Conservation (phyloP, 257 asterid genomes). For the Solanum habrochaites region DNA sequence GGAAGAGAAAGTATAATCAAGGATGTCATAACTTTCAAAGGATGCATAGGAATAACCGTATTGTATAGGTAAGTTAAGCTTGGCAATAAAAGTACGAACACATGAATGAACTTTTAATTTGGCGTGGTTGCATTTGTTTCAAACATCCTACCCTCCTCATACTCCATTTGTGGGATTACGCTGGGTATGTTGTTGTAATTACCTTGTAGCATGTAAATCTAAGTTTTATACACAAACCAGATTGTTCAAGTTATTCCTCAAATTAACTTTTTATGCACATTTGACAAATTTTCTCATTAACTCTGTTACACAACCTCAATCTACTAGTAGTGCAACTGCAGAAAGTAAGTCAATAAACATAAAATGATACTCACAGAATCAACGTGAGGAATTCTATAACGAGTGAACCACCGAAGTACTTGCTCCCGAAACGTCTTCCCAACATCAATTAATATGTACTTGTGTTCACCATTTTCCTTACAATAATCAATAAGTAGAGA, state of each 20-base stretch:
- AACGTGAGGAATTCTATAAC: constrained; percentile 61
- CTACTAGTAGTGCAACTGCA: background rate
- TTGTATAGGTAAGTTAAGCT: background rate
- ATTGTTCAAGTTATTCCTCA: background rate
- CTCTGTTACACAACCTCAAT: background rate
- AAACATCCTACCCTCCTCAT: background rate
- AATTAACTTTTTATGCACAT: background rate
- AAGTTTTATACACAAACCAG: background rate
- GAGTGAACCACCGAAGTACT: constrained; percentile 94
- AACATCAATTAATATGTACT: constrained; percentile 78
- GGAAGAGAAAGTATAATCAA: background rate
- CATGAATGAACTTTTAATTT: background rate
- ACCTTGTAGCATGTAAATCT: background rate
- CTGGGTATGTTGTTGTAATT: background rate
- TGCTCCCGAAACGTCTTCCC: constrained; percentile 97
- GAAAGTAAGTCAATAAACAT: background rate
- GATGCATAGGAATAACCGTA: background rate
- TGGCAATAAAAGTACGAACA: background rate
- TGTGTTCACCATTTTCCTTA: constrained; percentile 42
- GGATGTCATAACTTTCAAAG: background rate
- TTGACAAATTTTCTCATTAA: background rate
- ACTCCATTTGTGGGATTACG: background rate
- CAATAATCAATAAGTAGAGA: constrained; percentile 86
- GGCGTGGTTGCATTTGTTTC: background rate
- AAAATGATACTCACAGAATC: constrained; percentile 68